These are phyloP conservation scores for Kregervanrija pseudodelftensis DNA, from an alignment of 805 yeast species.

Conservation along the genomic window DNA sequence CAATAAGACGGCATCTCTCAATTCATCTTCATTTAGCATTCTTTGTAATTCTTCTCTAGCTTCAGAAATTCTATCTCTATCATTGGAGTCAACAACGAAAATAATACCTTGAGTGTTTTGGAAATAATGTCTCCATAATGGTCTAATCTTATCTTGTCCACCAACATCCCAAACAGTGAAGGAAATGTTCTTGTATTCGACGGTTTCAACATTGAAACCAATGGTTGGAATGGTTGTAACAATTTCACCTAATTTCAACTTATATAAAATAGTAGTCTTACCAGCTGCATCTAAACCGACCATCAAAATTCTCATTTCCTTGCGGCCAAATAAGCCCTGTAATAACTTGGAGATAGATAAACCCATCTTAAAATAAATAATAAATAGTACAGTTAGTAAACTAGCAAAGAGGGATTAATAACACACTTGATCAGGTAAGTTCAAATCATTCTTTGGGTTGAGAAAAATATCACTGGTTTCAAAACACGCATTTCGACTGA, in stretches of 20 bases:
- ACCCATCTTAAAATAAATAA: conserved; percentile 57
- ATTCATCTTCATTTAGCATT: conserved; percentile 97
- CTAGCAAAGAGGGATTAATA: no score
- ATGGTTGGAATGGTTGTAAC: conserved; percentile 95
- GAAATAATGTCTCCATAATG: conserved; percentile 98
- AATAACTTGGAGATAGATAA: conserved; percentile 89
- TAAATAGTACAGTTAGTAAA: no score
- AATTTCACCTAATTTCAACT: conserved; percentile 91
- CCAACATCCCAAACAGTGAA: conserved; percentile 99
- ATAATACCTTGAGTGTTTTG: conserved; percentile 98
- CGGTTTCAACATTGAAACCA: conserved; percentile 96
- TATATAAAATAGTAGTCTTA: conserved; percentile 93
- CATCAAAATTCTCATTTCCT: conserved; percentile 97
- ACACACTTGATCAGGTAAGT: no score
- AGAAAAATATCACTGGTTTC: no score
- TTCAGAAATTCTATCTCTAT: conserved; percentile 95
- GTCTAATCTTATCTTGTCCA: conserved; percentile 99
- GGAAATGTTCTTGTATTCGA: conserved; percentile 93
- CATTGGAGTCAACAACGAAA: conserved; percentile 96
- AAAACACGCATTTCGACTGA: no score
- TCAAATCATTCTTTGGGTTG: no score
- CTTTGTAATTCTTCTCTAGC: conserved; percentile 98
- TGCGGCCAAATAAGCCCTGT: conserved; percentile 92
- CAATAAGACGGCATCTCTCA: conserved; percentile 89
- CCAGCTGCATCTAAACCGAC: conserved; percentile 98